Percentiles rank a stretch among this genome's conserved stretches.
Evolutionary conservation across 1,139 yeast species (phyloP).

Genomic region (Pichia sp.): DNA sequence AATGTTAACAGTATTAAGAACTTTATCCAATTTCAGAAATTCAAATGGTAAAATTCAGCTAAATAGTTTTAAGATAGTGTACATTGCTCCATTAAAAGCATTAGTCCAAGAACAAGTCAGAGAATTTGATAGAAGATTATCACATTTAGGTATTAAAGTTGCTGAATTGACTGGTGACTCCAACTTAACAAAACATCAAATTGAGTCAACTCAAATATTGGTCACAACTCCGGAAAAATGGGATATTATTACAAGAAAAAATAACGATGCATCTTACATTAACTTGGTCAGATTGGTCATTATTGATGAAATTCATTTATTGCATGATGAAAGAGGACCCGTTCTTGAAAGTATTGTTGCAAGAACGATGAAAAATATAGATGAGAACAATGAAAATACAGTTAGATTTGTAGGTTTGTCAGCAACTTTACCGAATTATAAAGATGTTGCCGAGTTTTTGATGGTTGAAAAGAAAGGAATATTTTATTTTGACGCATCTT

Average conservation of each 20-base stretch:
- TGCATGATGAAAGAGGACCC: conserved; percentile 95
- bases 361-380: conserved; percentile 49
- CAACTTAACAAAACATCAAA: conserved; percentile 68
- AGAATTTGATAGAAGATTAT: conserved; percentile 69
- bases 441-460: conserved; percentile 79
- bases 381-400: conserved; percentile 35
- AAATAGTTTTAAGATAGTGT: conserved; percentile 68
- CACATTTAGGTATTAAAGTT: conserved; percentile 63
- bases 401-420: conserved; percentile 81
- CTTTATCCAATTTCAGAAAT: conserved; percentile 50
- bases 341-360: conserved; percentile 85
- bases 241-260: conserved; percentile 90
- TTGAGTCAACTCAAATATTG: conserved; percentile 70
- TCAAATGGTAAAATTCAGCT: conserved; percentile 45
- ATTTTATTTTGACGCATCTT: conserved; percentile 76
- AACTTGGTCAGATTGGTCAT: conserved; percentile 66
- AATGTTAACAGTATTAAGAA: conserved; percentile 62
- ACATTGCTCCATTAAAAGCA: conserved; percentile 92
- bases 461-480: conserved; percentile 58
- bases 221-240: conserved; percentile 82
- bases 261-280: conserved; percentile 55
- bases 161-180: conserved; percentile 91
- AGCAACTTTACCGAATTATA: conserved; percentile 88
- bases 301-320: conserved; percentile 86
- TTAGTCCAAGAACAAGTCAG: conserved; percentile 92